These are phyloP conservation scores for Bothriochloa decipiens DNA, from an alignment of 176 grass and related monocot genomes.

Conservation along the genomic window DNA sequence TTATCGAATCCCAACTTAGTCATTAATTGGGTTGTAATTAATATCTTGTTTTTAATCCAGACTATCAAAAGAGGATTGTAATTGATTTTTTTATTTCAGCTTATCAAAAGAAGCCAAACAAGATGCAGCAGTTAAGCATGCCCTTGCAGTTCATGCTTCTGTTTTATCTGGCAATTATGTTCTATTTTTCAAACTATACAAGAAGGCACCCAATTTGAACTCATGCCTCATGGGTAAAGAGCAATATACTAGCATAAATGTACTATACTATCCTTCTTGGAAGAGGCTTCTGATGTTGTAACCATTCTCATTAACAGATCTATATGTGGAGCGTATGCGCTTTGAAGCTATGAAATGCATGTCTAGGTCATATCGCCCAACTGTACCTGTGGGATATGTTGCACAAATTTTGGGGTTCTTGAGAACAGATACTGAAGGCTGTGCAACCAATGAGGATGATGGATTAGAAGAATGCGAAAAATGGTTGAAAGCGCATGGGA, in stretches of 20 bases:
- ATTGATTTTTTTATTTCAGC: conserved; percentile 43
- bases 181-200: conserved; percentile 91
- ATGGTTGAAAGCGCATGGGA: conserved; percentile 94
- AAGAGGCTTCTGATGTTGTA: conserved; percentile 35
- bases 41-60: conserved; percentile 45
- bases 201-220: conserved; percentile 81
- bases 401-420: conserved; percentile 77
- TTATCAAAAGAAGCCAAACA: conserved; percentile 78
- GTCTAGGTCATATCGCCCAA: conserved; percentile 80
- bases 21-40: conserved; percentile 14
- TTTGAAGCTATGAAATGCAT: conserved; percentile 93
- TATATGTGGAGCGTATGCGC: conserved; percentile 81
- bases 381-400: conserved; percentile 68
- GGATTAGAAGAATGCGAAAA: conserved; percentile 71
- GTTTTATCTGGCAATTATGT: conserved; percentile 95
- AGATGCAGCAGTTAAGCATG: conserved; percentile 88
- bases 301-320: conserved; percentile 60
- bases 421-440: conserved; percentile 41
- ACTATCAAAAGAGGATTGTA: conserved; percentile 58
- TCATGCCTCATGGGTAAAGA: conserved; percentile 89
- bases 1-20: conserved; percentile 9
- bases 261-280: conserved; percentile 21
- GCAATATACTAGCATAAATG: conserved; percentile 23
- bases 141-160: conserved; percentile 80
- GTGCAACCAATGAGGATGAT: conserved; percentile 39